Conservation (phyloP, 495 filamentous ascomycete species). For the Penicillium mononematosum region DNA sequence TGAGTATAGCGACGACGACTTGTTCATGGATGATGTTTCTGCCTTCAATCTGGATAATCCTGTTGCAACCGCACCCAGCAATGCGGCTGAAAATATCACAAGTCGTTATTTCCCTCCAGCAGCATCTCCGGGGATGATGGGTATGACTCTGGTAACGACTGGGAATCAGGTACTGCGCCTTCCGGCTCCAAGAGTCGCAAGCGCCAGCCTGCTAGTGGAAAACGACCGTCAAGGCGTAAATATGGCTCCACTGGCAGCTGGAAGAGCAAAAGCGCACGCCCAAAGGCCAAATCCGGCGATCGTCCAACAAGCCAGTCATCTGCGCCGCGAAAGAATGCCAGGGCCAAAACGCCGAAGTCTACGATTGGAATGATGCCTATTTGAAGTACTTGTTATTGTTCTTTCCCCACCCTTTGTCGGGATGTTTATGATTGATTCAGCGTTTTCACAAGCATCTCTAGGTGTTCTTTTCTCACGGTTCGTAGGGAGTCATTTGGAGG, state of each 20-base stretch:
- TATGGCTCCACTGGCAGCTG: conserved; percentile 24
- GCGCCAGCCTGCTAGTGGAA: conserved; percentile 23
- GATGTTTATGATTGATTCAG: conserved; percentile 25
- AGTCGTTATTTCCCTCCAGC: conserved; percentile 51
- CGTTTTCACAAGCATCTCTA: conserved; percentile 26
- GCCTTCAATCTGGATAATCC: conserved; percentile 37
- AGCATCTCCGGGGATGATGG: conserved; percentile 23
- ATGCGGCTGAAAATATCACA: conserved; percentile 22
- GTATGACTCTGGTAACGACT: conserved; percentile 28
- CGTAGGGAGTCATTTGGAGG: background rate
- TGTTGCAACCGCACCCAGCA: conserved; percentile 9
- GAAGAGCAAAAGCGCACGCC: conserved; percentile 27
- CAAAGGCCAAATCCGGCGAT: conserved; percentile 29
- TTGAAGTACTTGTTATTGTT: conserved; percentile 23
- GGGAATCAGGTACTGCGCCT: conserved; percentile 20
- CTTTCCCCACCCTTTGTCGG: conserved; percentile 11
- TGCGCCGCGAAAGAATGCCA: conserved; percentile 29
- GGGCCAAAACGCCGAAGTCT: conserved; percentile 34
- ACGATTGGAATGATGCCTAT: conserved; percentile 51
- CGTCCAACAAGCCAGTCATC: conserved; percentile 29
- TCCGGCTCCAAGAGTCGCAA: conserved; percentile 30
- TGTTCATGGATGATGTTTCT: conserved; percentile 40
- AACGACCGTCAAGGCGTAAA: conserved; percentile 33
- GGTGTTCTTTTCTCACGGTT: conserved; percentile 21
- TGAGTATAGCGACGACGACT: conserved; percentile 53